Base-by-base conservation (phyloP, 345 rosid species). In the Cardamine occulta region DNA sequence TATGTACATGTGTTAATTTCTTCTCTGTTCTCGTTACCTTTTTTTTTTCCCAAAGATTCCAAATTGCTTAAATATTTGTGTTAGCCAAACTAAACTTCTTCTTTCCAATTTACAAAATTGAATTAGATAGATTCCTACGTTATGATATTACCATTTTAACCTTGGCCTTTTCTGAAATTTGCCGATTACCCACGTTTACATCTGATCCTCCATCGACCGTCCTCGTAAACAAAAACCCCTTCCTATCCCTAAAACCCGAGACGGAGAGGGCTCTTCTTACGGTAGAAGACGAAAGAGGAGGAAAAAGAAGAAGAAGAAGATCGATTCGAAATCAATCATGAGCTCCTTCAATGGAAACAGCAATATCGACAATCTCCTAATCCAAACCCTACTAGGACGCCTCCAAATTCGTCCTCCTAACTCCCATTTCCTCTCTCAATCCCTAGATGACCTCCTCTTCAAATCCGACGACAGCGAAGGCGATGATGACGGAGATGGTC, bases 381-480 rank as follows among this genome's bases (percentile, higher is more conserved):
- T 92, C 80, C 96, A 86, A 80, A 82, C 91, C 82, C 82, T 95
- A 26, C 85, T 95, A 78, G 91, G 90, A 45, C 91, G 97, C 34
- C 98, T 95, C 80, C 99, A 92, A 74, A 84, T 91, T 74, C 85
- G 85, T 32, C 86, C 89, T 3, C 89, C 88, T 3, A 79, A 70
- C 70, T 81, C 77, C 54, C 85, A 88, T 15, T 81, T 80, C 44
- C 82, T 87, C 81, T 68, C 93, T 49, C 90, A 88, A 79, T 86
- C 97, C 67, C 93, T 95, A 37, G 98, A 95, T 26, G 93, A 89
- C 80, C 84, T 92, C 55, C 89, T 90, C 68, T 81, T 88, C 72
- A 91, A 88, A 72, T 84, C 87, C 24, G 86, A 88, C 56, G 84
- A 83, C 10, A 82, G 82, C 40, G 85, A 83, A 57, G 77, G 19